These are phyloP conservation scores for Colletotrichum sp. DNA, from an alignment of 2,329 filamentous ascomycete genomes.

Conservation along the genomic window DNA sequence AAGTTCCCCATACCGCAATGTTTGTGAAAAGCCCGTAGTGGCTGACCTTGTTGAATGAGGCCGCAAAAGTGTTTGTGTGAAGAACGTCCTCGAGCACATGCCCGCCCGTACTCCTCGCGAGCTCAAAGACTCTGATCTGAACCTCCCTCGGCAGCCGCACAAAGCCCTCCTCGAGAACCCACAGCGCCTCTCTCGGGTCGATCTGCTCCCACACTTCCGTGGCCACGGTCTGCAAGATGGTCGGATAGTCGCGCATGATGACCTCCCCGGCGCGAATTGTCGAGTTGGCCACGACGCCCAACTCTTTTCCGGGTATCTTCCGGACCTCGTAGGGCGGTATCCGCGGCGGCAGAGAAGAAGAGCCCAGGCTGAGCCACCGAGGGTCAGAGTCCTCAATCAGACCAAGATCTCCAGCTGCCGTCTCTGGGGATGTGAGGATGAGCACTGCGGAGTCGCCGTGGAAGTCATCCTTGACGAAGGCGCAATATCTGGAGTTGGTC, in stretches of 20 bases:
- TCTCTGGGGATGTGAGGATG: constrained; percentile 9
- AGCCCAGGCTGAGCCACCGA: not conserved
- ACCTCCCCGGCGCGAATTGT: constrained; percentile 33
- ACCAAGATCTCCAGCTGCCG: constrained; percentile 4
- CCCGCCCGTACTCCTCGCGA: constrained; percentile 33
- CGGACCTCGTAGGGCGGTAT: constrained; percentile 27
- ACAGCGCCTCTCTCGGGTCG: constrained; percentile 24
- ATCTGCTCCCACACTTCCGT: constrained; percentile 25
- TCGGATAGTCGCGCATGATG: constrained; percentile 33
- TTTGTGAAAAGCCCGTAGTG: constrained; percentile 36
- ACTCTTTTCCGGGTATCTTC: constrained; percentile 31
- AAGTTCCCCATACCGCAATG: constrained; percentile 23
- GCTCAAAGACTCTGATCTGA: constrained; percentile 25
- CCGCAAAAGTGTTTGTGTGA: constrained; percentile 37
- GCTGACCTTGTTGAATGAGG: constrained; percentile 23
- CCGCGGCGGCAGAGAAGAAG: not conserved
- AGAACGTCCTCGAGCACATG: constrained; percentile 36
- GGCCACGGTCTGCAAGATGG: constrained; percentile 24
- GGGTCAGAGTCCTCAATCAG: constrained; percentile 2
- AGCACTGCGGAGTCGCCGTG: constrained; percentile 7
- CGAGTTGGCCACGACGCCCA: constrained; percentile 34
- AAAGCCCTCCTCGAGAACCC: constrained; percentile 31
- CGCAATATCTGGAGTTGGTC: not conserved
- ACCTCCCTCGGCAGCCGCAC: constrained; percentile 27
- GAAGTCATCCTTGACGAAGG: constrained; percentile 18